Evolutionary conservation across 108 stramenopile species (phyloP), one percentile per base, ranked within the genome.

Genomic region (Cyclotella atomus): DNA sequence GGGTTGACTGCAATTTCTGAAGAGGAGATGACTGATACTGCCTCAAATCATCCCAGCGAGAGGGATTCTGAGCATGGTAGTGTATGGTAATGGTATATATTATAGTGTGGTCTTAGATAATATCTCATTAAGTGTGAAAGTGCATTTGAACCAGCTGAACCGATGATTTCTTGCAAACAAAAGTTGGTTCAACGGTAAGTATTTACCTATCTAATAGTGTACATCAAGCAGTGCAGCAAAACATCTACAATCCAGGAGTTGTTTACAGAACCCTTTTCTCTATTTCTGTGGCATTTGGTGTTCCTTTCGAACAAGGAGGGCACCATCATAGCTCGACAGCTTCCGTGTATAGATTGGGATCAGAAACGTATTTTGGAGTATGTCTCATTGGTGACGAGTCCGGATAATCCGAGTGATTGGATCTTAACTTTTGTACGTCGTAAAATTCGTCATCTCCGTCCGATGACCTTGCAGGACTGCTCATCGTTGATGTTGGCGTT

Each of bases 1-100:
- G 76, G 56, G n/a, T 53, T 80, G 70, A 55, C 56, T 50, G 73
- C 61, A 29, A 73, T 73, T 6, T 45, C 71, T 1, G 76, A 66
- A 49, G 56, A 66, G 43, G 56, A 82, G 36, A 52, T 49, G 21
- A 59, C 76, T n/a, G 71, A 77, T 25, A 64, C 76, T 4, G 62
- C 60, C 21, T 69, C 68, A 27, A 68, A 27, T 41, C 35, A n/a
- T 43, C 53, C 25, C 0, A 47, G 44, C 33, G 71, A 61, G 9
- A 60, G 36, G 29, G 59, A 45, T 61, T 47, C 65, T 66, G 65
- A 66, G 29, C 56, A 57, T 16, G 56, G 56, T 32, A 30, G 29
- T n/a, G 56, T 28, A 1, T 57, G 56, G 56, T 57, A 30, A 41
- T 9, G 12, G 12, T 41, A 41, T n/a, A n/a, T n/a, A n/a, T n/a